phyloP scores from a whole-genome alignment of 345 rosid genomes.

The Eucalyptus leucophloia region DNA sequence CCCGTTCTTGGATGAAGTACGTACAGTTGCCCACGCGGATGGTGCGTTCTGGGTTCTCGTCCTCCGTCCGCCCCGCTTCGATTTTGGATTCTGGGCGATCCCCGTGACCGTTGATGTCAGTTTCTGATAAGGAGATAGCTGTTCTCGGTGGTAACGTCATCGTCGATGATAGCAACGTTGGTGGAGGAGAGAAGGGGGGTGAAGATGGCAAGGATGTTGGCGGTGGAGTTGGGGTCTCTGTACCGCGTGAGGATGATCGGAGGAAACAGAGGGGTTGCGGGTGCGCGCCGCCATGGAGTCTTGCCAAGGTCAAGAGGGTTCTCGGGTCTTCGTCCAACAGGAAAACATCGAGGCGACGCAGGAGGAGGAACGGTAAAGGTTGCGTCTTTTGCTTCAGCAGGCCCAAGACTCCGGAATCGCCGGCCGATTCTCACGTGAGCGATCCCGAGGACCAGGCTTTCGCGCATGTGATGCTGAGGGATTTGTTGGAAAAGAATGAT shows the following conservation, averaged over 20 bases:
- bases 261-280: neutral
- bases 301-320: neutral
- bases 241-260: neutral
- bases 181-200: neutral
- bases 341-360: neutral
- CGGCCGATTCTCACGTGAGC: conserved; percentile 13
- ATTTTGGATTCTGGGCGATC: neutral
- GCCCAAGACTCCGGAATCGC: conserved; percentile 23
- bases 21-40: neutral
- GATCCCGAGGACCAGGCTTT: conserved; percentile 41
- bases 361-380: neutral
- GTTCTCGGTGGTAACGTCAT: neutral
- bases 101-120: conserved; percentile 1
- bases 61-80: neutral
- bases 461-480: conserved; percentile 24
- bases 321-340: neutral
- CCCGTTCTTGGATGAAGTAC: neutral
- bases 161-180: neutral
- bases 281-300: neutral
- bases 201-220: neutral
- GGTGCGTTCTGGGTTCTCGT: neutral
- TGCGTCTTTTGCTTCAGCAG: conserved; percentile 18
- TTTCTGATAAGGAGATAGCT: neutral
- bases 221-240: neutral
- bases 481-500: conserved; percentile 37